Conservation (phyloP, 2,329 filamentous ascomycete genomes). For the Phoma herbarum region DNA sequence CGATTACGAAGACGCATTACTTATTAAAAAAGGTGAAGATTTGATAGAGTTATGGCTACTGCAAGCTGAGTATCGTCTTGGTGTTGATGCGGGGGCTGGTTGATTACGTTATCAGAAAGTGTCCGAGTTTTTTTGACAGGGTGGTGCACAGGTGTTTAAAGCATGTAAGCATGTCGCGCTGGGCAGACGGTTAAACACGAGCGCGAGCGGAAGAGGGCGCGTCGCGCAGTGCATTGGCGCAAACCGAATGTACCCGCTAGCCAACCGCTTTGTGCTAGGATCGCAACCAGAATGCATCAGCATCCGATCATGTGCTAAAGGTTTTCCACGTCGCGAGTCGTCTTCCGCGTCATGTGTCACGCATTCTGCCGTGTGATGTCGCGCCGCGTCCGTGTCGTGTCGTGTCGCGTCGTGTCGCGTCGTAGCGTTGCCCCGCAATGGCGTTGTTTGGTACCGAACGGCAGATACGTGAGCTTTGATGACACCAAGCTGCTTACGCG, state of each 20-base stretch:
- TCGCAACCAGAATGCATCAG: neutral
- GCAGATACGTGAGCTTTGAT: neutral
- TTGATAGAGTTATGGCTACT: too few relatives aligned
- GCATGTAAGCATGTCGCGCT: neutral
- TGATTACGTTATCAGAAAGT: too few relatives aligned
- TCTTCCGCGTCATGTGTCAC: neutral
- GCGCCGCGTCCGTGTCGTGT: too few relatives aligned
- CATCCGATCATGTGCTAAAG: neutral
- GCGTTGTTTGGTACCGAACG: neutral
- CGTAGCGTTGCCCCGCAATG: neutral
- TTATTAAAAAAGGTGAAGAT: too few relatives aligned
- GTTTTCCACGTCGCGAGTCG: neutral
- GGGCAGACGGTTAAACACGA: neutral
- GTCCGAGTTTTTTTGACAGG: too few relatives aligned
- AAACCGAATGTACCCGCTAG: neutral
- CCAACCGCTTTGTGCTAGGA: neutral
- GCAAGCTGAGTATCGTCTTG: too few relatives aligned
- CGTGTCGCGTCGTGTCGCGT: too few relatives aligned
- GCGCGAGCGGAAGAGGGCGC: neutral
- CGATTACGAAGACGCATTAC: too few relatives aligned
- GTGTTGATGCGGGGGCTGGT: too few relatives aligned
- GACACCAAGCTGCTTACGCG: neutral
- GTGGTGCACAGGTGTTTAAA: neutral
- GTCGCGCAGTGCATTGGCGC: neutral
- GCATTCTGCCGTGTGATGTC: neutral